A percentile compares a stretch with the other conserved stretches of the same genome.
These are phyloP conservation scores for Pluteus cervinus DNA, from an alignment of 768 basidiomycete species.

Conservation along the genomic window DNA sequence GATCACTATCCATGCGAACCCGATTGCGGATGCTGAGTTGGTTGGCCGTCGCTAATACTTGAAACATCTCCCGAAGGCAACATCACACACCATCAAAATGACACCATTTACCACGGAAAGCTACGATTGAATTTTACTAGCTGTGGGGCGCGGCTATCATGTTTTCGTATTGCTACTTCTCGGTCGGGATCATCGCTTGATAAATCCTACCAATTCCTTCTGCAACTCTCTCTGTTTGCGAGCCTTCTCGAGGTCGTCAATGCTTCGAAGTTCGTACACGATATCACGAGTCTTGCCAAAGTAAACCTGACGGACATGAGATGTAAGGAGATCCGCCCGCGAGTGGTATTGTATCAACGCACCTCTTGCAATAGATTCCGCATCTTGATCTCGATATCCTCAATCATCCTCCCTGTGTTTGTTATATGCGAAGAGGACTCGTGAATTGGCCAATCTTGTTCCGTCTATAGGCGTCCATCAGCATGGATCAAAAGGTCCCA, in stretches of 20 bases:
- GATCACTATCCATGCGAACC: conserved; percentile 92
- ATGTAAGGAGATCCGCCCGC: conserved; percentile 4
- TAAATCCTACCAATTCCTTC: conserved; percentile 84
- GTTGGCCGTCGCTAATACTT: too few species aligned
- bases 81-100: too few species aligned
- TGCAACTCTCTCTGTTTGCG: conserved; percentile 80
- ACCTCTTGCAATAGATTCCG: conserved; percentile 89
- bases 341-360: conserved; percentile 9
- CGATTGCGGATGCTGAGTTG: conserved; percentile 78
- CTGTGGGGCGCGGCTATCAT: too few species aligned
- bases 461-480: conserved; percentile 48
- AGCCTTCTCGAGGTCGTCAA: conserved; percentile 80
- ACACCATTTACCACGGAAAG: too few species aligned
- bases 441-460: conserved; percentile 81
- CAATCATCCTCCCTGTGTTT: conserved; percentile 93
- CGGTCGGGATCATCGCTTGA: conserved; percentile 68
- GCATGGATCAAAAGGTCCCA: conserved; percentile 4
- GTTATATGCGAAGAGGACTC: conserved; percentile 81
- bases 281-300: conserved; percentile 97
- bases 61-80: too few species aligned
- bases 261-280: conserved; percentile 83
- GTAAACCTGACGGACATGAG: conserved; percentile 53
- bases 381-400: conserved; percentile 99
- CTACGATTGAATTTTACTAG: too few species aligned
- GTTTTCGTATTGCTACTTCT: too few species aligned